Base-by-base conservation (phyloP, 129 eudicot genomes). In the Artemisia tridentata region DNA sequence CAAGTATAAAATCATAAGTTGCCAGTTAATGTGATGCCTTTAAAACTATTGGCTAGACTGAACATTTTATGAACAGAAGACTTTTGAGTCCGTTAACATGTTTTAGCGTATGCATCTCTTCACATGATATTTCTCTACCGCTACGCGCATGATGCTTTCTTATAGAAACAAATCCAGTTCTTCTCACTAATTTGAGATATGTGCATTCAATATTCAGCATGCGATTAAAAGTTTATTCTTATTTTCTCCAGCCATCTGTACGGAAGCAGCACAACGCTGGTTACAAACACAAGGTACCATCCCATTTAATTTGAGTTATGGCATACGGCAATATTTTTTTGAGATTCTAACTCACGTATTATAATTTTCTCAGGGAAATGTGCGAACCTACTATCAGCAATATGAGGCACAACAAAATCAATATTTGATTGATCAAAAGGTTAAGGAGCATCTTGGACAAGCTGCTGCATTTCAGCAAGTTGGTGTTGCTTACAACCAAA, bases 231-330 rank as follows among this genome's bases (percentile, higher is more conserved):
- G 16, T 17, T 47, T 51, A 7, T 10, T 48, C 72, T 17, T 0
- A 16, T 46, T 50, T 63, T 25, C 14, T 80, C 72, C 88, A 88
- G 98, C 96, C 96, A 34, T 93, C 98, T 23, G 98, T 93, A 14
- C 74, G 98, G 80, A 93, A 93, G 88, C 97, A 93, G 84, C 98
- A 93, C 69, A 93, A 93, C 67, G 90, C 98, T 12, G 98, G 98
- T 25, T 93, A 93, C 78, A 93, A 93, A 71, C 98, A 93, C 82
- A 89, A 93, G 98, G 98, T 89, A 84, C 20, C 16, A 3, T 19
- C 27, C 57, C 0, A 0, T 43, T 2, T 61, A 20, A 43, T 21
- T 25, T 21, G 11, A n/a, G n/a, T n/a, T n/a, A n/a, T n/a, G n/a
- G n/a, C n/a, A n/a, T n/a, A n/a, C n/a, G n/a, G n/a, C n/a, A n/a